Base-by-base conservation (phyloP, 768 basidiomycete genomes). In the Auriculariales sp. region DNA sequence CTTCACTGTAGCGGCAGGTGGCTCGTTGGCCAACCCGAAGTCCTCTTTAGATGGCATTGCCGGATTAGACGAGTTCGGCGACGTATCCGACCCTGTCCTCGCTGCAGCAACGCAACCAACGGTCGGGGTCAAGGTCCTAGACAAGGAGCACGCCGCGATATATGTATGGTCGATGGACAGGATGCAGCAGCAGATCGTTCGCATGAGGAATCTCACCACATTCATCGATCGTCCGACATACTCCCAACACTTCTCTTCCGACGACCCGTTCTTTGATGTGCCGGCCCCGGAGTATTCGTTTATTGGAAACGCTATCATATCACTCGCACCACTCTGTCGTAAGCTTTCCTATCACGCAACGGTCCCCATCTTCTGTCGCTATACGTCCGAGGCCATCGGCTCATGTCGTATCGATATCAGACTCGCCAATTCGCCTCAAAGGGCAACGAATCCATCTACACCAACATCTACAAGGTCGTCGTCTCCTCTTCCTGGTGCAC, bases 361-460 rank as follows among this genome's bases (percentile, higher is more conserved):
- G 0, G 77, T 87, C 14, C 91, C 92, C 1, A 91, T 99, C 59
- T 89, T 90, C 62, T 94, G 90, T 60, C 79, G 86, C 28, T 94
- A 93, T 59, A 95, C 92, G 1, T 76, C 89, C 44, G 94, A 97
- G 61, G 93, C 93, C 1, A 91, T 97, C 55, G 95, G 94, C 1
- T 90, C 89, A 25, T 97, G 93, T 66, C 79, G 90, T 22, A 72
- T 95, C 49, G 80, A 83, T 55, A 73, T 95, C 64, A 87, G 81
- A 65, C 74, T 90, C 36, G 74, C 84, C 55, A 88, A 79, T 54
- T 62, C 77, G 34, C 71, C 82, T 2, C 78, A 5, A 78, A 75
- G 64, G 72, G 81, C 60, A 34, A 63, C 69, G 31, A 72, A 75
- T 55, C 70, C 74, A 47, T 88, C 86, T 1, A 64, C 71, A 36